phyloP scores from a whole-genome alignment of 768 basidiomycete genomes.

The Xerocomellus intermedius region DNA sequence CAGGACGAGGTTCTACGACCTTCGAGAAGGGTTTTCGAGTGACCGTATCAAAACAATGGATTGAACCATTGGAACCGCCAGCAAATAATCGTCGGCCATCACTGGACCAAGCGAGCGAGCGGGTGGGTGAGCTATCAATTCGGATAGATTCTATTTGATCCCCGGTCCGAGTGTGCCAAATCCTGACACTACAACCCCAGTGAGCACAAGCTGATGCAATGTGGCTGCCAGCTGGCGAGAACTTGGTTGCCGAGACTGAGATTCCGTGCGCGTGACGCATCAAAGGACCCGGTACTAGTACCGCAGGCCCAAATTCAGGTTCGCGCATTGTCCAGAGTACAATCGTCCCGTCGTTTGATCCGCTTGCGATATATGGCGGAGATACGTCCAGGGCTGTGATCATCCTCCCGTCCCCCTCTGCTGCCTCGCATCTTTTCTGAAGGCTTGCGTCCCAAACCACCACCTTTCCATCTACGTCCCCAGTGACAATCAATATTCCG shows the following conservation, averaged over 20 bases:
- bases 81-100: slow-evolving; percentile 10
- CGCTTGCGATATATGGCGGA: not conserved
- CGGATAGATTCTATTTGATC: slow-evolving; percentile 2
- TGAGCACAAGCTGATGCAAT: slow-evolving; percentile 6
- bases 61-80: slow-evolving; percentile 3
- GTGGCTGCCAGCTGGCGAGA: slow-evolving; percentile 5
- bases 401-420: not conserved
- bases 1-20: not conserved
- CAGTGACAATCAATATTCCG: slow-evolving; percentile 7
- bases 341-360: slow-evolving; percentile 4
- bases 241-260: slow-evolving; percentile 1
- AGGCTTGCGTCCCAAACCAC: slow-evolving; percentile 2
- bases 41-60: not conserved
- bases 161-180: slow-evolving; percentile 9
- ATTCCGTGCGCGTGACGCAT: not conserved
- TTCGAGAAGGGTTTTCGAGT: not conserved
- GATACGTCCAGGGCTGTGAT: slow-evolving; percentile 9
- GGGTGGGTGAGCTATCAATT: not conserved
- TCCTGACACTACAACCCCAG: not conserved
- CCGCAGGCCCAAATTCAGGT: not conserved
- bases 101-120: slow-evolving; percentile 7
- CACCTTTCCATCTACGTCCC: slow-evolving; percentile 2
- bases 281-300: not conserved
- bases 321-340: not conserved
- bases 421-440: not conserved